Evolutionary conservation across 345 rosid genomes (phyloP).

Genomic region (Citrus sinensis): DNA sequence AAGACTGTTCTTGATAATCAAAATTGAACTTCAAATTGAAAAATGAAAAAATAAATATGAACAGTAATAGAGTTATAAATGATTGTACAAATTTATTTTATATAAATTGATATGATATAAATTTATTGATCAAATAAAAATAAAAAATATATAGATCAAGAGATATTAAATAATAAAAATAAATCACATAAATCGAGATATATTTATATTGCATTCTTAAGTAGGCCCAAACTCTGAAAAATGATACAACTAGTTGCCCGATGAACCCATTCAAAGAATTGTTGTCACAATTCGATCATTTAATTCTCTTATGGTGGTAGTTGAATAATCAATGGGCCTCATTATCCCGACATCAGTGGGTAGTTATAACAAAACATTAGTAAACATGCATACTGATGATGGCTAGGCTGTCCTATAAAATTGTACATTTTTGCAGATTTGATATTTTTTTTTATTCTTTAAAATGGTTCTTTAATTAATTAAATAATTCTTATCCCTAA

Average conservation of each 20-base stretch:
- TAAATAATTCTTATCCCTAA: background rate
- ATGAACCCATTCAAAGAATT: no score
- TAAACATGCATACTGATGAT: background rate
- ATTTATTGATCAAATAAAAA: no score
- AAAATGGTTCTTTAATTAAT: background rate
- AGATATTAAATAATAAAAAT: no score
- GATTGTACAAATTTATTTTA: no score
- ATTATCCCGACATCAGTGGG: background rate
- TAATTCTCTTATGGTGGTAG: background rate
- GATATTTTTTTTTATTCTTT: background rate
- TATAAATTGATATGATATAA: no score
- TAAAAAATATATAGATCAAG: no score
- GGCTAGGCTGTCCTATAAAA: background rate
- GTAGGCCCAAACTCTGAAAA: no score
- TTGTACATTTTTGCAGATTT: background rate
- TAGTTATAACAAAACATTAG: background rate
- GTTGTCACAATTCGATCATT: background rate
- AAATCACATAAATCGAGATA: fast-evolving
- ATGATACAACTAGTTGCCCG: no score
- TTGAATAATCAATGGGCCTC: background rate
- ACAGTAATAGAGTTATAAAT: no score
- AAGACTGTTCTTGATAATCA: fast-evolving
- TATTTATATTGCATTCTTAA: no score
- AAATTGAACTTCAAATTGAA: no score
- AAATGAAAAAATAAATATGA: no score